Evolutionary conservation across 2,329 filamentous ascomycete genomes (phyloP), one percentile per base, ranked within the genome.

Genomic region (Ophiostoma sp.): DNA sequence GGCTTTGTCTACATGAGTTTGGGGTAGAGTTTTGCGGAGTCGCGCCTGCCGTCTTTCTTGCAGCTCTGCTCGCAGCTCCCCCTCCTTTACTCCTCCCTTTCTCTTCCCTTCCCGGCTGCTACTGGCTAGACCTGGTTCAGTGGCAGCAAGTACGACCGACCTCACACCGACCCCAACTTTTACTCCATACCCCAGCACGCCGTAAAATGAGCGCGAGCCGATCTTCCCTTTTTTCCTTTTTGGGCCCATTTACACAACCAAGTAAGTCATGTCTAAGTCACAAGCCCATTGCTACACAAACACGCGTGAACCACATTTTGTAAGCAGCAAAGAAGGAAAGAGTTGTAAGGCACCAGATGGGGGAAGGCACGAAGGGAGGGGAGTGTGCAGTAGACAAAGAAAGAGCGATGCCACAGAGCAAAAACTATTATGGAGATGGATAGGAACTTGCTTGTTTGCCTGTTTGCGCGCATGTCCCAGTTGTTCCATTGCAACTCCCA

Each of bases 21-120:
- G 52, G 52, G 52, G 52, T 27, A 57, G 52, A 57, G 52, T 39
- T 64, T 65, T 65, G 62, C 62, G 62, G 62, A 65, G 62, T 65
- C 62, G 62, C 60, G 17, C 60, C 60, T 64, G 60, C 60, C 33
- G 60, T 36, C 60, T 20, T 20, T 36, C 10, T 27, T 57, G 17
- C 44, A 48, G 44, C 44, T 57, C 23, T 31, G 20, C 8, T 23
- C 5, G 33, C 35, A 65, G 60, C 33, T 65, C 17, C 60, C 27
- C 60, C 60, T 36, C 60, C 31, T 36, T 65, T 15, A 7, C 33
- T 35, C 31, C 31, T 33, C 31, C 57, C 57, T 35, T 20, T 13
- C 54, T 60, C n/a, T 31, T n/a, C 23, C 17, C 39, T 15, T 41
- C 39, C 39, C 39, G 15, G 39, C 39, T 41, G 39, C 39, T 41